These are phyloP conservation scores for Eimeria tenella DNA, from an alignment of 169 alveolate genomes.

Conservation along the genomic window DNA sequence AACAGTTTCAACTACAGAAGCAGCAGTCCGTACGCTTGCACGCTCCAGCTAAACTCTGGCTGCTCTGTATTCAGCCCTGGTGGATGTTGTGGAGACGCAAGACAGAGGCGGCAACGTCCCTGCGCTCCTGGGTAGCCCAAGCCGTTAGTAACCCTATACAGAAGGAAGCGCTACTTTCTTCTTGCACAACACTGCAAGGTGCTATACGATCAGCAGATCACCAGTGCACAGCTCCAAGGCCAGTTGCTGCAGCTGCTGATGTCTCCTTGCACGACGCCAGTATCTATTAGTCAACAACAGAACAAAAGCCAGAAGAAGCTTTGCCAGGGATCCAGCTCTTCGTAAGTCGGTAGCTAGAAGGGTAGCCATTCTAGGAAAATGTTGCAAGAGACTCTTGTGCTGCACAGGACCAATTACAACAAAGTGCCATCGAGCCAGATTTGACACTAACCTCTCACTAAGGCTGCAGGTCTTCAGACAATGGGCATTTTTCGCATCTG, in stretches of 20 bases:
- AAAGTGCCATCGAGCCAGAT: not conserved
- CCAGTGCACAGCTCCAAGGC: not conserved
- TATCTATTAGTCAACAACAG: not conserved
- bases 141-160: constrained; percentile 37
- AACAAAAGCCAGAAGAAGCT: not conserved
- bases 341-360: too few species aligned
- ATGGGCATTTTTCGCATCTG: too few species aligned
- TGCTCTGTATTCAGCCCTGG: constrained; percentile 1
- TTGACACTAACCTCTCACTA: too few species aligned
- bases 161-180: not conserved
- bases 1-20: constrained; percentile 17
- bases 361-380: not conserved
- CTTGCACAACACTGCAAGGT: not conserved
- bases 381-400: not conserved
- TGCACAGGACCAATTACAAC: not conserved
- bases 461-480: too few species aligned
- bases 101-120: constrained; percentile 43
- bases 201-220: not conserved
- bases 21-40: not conserved
- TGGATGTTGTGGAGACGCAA: constrained; percentile 61
- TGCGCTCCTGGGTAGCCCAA: constrained; percentile 65
- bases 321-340: too few species aligned
- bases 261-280: not conserved
- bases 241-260: not conserved
- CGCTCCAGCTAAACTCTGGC: not conserved